Evolutionary conservation across 2,329 filamentous ascomycete species (phyloP).

Genomic region (Passalora sequoiae): DNA sequence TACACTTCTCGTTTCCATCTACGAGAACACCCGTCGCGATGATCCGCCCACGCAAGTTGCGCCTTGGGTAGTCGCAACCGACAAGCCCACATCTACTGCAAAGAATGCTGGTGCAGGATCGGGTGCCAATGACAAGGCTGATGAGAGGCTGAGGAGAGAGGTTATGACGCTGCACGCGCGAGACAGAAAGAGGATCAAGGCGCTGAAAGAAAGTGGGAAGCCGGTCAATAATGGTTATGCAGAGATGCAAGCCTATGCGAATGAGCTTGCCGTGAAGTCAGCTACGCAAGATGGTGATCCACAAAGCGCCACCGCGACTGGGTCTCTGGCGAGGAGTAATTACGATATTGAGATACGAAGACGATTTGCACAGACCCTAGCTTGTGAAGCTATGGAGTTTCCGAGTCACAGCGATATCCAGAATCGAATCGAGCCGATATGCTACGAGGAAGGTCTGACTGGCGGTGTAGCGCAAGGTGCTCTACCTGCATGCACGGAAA

Average conservation of each 20-base stretch:
- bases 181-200: slow-evolving; percentile 51
- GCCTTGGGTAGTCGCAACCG: slow-evolving; percentile 61
- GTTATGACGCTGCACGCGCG: slow-evolving; percentile 58
- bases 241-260: slow-evolving; percentile 26
- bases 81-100: slow-evolving; percentile 69
- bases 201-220: slow-evolving; percentile 23
- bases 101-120: slow-evolving; percentile 42
- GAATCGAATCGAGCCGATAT: slow-evolving; percentile 59
- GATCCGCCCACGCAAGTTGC: slow-evolving; percentile 56
- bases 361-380: slow-evolving; percentile 58
- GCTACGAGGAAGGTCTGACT: slow-evolving; percentile 58
- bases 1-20: slow-evolving; percentile 54
- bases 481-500: slow-evolving; percentile 50
- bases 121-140: slow-evolving; percentile 54
- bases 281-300: slow-evolving; percentile 15
- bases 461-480: slow-evolving; percentile 33
- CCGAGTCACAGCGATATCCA: slow-evolving; percentile 54
- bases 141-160: slow-evolving; percentile 59
- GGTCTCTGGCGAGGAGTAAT: slow-evolving; percentile 37
- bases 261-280: slow-evolving; percentile 28
- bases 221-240: slow-evolving; percentile 22
- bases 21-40: slow-evolving; percentile 56
- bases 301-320: slow-evolving; percentile 19
- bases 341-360: slow-evolving; percentile 63
- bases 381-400: slow-evolving; percentile 58